Evolutionary conservation across 139 green algal species (phyloP), one percentile per base, ranked within the genome.

Genomic region (Chlorella vulgaris): DNA sequence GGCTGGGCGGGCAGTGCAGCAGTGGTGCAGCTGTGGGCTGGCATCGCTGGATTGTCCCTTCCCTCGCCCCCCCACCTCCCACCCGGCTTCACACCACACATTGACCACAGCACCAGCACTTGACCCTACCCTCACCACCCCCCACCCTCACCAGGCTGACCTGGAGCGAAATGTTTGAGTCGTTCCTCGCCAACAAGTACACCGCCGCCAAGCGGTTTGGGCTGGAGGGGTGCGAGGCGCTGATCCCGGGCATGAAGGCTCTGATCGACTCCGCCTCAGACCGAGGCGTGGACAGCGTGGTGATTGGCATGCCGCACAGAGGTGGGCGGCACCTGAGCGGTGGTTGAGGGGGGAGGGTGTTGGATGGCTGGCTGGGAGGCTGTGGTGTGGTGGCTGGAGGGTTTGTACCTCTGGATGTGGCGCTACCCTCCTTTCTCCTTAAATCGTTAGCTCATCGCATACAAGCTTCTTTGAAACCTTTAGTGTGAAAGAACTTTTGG

Each of bases 111-210:
- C 47, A 10, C 47, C 47, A 10, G 10, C 13, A 10, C 15, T 55
- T 15, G 13, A 55, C 13, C 60, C 24, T 31, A 26, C 21, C 24
- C 60, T 31, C 21, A 8, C 24, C 60, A 36, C 24, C 62, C 40
- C 62, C 62, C 62, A 29, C 6, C 62, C 62, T 33, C 62, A 26
- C 26, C 74, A 70, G 82, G 35, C 90, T 99, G 24, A 92, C 93
- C 4, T 99, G 96, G 96, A 92, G 84, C 61, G 93, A 97, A 67
- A 93, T 96, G 85, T 99, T 99, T 78, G 96, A 99, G 91, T 95
- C 86, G 33, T 99, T 98, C 88, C 86, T 99, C 69, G 93, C 94
- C 40, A 97, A 97, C 85, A 99, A 99, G 91, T 95, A 90, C 76
- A 88, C 91, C n/a, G 93, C 94, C 0, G 93, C 93, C 61, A 98